phyloP scores from a whole-genome alignment of 345 rosid genomes.

The Combretum micranthum region DNA sequence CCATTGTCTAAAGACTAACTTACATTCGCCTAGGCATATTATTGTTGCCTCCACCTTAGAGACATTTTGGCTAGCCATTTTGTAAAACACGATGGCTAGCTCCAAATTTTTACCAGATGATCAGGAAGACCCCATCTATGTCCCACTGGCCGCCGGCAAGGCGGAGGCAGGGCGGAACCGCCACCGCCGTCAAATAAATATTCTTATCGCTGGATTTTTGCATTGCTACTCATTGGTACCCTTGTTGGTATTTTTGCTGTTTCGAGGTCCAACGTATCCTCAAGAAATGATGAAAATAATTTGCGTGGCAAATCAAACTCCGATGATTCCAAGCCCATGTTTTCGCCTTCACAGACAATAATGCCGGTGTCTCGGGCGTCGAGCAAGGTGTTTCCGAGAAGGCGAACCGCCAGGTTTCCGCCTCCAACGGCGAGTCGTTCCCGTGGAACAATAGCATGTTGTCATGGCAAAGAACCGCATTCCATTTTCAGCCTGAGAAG shows the following conservation, averaged over 20 bases:
- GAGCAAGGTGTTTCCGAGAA: constrained; percentile 77
- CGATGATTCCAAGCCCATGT: too few relatives aligned
- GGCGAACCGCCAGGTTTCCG: constrained; percentile 19
- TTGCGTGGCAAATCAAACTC: not conserved
- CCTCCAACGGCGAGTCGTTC: constrained; percentile 19
- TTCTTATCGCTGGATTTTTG: constrained; percentile 15
- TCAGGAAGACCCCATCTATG: too few relatives aligned
- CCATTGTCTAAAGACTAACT: too few relatives aligned
- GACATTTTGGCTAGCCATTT: too few relatives aligned
- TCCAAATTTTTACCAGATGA: too few relatives aligned
- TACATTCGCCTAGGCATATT: too few relatives aligned
- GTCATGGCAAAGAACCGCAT: constrained; percentile 90
- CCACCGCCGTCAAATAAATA: constrained; percentile 21
- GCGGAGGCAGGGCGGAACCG: not conserved
- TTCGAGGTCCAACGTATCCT: not conserved
- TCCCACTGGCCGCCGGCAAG: not conserved
- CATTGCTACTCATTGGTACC: constrained; percentile 28
- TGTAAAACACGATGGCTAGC: too few relatives aligned
- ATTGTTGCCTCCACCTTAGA: too few relatives aligned
- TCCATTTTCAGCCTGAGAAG: constrained; percentile 89
- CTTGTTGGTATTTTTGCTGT: constrained; percentile 15
- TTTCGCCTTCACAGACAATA: not conserved
- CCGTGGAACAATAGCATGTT: constrained; percentile 79
- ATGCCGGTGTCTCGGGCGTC: constrained; percentile 26
- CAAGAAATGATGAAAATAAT: not conserved